Percentiles rank a stretch among this genome's conserved stretches.
phyloP scores from a whole-genome alignment of 768 basidiomycete species.

The Termitomyces sp. region DNA sequence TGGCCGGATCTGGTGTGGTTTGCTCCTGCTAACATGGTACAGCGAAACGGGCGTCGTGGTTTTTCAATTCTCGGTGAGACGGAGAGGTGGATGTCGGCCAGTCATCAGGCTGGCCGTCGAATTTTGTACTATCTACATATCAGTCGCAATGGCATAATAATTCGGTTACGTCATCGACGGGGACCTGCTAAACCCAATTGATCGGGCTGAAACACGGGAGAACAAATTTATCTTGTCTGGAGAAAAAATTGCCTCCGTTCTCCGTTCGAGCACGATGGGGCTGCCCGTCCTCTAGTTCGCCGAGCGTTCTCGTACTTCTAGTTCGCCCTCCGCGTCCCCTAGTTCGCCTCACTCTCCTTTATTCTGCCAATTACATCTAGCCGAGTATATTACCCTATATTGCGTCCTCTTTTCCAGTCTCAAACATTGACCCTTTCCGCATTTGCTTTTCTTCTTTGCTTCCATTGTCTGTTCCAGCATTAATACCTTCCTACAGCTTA shows the following conservation, averaged over 20 bases:
- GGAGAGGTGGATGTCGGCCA: background rate
- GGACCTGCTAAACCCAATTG: conserved; percentile 36
- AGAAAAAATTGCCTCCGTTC: conserved; percentile 27
- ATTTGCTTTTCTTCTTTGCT: conserved; percentile 16
- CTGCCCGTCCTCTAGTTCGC: background rate
- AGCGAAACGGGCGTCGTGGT: conserved; percentile 94
- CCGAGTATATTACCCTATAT: conserved; percentile 26
- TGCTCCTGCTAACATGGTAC: conserved; percentile 16
- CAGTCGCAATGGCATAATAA: conserved; percentile 16
- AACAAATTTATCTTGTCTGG: conserved; percentile 20
- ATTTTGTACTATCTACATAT: conserved; percentile 16
- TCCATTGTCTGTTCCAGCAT: conserved; percentile 18
- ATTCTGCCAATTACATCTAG: conserved; percentile 2
- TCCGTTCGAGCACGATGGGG: conserved; percentile 18
- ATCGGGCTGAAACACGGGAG: conserved; percentile 36
- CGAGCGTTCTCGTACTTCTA: conserved; percentile 1
- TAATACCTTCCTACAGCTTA: conserved; percentile 7
- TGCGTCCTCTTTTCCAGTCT: conserved; percentile 20
- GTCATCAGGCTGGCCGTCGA: background rate
- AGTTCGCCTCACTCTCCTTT: background rate
- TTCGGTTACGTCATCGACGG: conserved; percentile 26
- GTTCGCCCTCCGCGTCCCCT: background rate
- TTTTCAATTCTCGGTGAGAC: conserved; percentile 77
- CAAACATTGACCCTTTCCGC: conserved; percentile 22
- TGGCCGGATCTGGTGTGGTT: conserved; percentile 17